Evolutionary conservation across 768 basidiomycete genomes (phyloP).

Genomic region (Hericium alpestre): DNA sequence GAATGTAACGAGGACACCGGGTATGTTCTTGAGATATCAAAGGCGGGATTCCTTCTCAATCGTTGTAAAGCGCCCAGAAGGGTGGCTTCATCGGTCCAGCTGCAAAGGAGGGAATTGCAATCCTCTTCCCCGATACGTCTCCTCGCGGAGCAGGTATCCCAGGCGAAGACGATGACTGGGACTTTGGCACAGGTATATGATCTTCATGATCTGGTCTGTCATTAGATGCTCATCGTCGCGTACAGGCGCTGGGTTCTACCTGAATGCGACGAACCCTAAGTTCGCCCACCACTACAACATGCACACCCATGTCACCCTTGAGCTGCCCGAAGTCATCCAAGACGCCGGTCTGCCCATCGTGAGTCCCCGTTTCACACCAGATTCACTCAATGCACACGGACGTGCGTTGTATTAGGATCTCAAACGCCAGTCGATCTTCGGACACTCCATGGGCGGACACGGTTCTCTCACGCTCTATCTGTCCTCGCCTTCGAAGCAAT

Average conservation of each 20-base stretch:
- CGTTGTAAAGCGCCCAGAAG: slow-evolving; percentile 67
- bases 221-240: background rate
- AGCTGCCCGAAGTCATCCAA: slow-evolving; percentile 73
- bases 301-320: slow-evolving; percentile 74
- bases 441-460: slow-evolving; percentile 97
- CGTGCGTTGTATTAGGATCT: slow-evolving; percentile 46
- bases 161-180: slow-evolving; percentile 76
- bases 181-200: slow-evolving; percentile 70
- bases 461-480: slow-evolving; percentile 90
- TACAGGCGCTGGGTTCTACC: slow-evolving; percentile 82
- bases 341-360: slow-evolving; percentile 71
- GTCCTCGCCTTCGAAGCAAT: slow-evolving; percentile 55
- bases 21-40: slow-evolving; percentile 27
- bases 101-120: slow-evolving; percentile 73
- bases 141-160: slow-evolving; percentile 84
- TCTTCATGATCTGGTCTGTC: background rate
- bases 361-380: slow-evolving; percentile 19
- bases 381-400: background rate
- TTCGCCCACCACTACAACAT: slow-evolving; percentile 78
- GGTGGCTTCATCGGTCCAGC: slow-evolving; percentile 87
- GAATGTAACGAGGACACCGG: slow-evolving; percentile 92
- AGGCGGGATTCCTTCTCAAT: background rate
- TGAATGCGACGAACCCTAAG: slow-evolving; percentile 76
- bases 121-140: slow-evolving; percentile 93
- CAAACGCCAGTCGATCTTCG: slow-evolving; percentile 77